Conservation (phyloP, 2,329 filamentous ascomycete genomes). For the Cercospora brassicicola region DNA sequence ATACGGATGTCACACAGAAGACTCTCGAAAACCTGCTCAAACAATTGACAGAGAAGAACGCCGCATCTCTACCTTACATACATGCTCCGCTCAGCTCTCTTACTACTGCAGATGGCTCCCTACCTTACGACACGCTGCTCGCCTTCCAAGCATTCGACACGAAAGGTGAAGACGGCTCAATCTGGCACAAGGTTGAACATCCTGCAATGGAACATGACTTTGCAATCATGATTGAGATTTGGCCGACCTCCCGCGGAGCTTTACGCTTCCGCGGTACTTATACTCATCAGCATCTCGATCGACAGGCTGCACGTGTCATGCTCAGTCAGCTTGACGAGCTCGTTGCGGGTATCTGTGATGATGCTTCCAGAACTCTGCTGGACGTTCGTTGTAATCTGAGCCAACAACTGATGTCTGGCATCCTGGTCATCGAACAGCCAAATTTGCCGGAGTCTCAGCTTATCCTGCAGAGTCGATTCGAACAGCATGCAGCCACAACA, state of each 20-base stretch:
- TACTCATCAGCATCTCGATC: slow-evolving; percentile 15
- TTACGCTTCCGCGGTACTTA: slow-evolving; percentile 19
- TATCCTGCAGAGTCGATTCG: slow-evolving; percentile 43
- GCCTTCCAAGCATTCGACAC: slow-evolving; percentile 23
- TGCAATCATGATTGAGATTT: slow-evolving; percentile 34
- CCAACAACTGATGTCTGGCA: slow-evolving; percentile 36
- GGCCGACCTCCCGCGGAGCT: slow-evolving; percentile 21
- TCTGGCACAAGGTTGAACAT: slow-evolving; percentile 31
- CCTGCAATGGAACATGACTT: slow-evolving; percentile 37
- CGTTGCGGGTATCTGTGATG: slow-evolving; percentile 11
- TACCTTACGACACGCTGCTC: slow-evolving; percentile 23
- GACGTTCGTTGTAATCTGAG: slow-evolving; percentile 4
- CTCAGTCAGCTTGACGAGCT: slow-evolving; percentile 18
- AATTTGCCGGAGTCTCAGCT: not conserved
- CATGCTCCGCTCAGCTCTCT: slow-evolving; percentile 18
- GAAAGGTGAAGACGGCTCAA: not conserved
- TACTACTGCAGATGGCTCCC: slow-evolving; percentile 16
- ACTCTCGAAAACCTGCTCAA: slow-evolving; percentile 1
- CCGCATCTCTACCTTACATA: slow-evolving; percentile 13
- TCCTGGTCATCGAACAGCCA: not conserved
- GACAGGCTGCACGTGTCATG: slow-evolving; percentile 12
- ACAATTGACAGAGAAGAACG: slow-evolving; percentile 16
- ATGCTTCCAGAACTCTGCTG: not conserved
- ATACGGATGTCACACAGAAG: slow-evolving; percentile 29
- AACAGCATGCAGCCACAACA: slow-evolving; percentile 49